phyloP scores from a whole-genome alignment of 306 rosid genomes.

The Vachellia collinsii region DNA sequence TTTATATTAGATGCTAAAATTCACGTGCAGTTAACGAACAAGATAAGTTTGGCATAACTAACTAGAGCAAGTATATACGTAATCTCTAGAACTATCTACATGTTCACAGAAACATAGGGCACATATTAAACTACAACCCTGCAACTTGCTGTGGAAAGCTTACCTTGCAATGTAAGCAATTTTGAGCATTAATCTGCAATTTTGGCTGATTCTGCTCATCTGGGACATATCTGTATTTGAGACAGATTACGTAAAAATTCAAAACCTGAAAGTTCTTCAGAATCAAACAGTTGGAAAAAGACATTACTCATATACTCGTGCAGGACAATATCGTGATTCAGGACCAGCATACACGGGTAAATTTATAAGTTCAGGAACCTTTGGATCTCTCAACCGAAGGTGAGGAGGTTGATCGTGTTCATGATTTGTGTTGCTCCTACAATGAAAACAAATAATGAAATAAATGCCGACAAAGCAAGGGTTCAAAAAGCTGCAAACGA shows the following conservation, averaged over 20 bases:
- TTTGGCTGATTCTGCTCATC: conserved; percentile 66
- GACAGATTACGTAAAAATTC: conserved; percentile 17
- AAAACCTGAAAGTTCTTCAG: conserved; percentile 20
- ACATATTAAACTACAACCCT: not conserved
- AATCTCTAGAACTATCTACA: not conserved
- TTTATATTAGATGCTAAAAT: not conserved
- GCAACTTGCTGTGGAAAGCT: conserved; percentile 19
- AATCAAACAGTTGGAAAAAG: conserved; percentile 31
- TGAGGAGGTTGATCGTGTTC: conserved; percentile 97
- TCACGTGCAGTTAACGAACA: not conserved
- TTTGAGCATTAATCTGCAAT: conserved; percentile 92
- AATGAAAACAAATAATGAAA: conserved; percentile 17
- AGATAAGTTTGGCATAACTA: not conserved
- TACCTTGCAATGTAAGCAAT: conserved; percentile 98
- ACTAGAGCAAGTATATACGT: not conserved
- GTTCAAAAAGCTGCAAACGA: conserved; percentile 25
- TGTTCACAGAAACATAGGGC: not conserved
- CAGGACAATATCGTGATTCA: conserved; percentile 92
- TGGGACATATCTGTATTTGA: conserved; percentile 60
- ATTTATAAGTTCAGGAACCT: conserved; percentile 73
- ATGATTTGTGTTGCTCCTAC: conserved; percentile 98
- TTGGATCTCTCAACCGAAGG: conserved; percentile 76
- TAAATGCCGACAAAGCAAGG: conserved; percentile 37
- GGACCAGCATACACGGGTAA: conserved; percentile 83
- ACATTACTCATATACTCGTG: conserved; percentile 89